Conservation (phyloP, 768 basidiomycete genomes). For the Lentinus tigrinus region DNA sequence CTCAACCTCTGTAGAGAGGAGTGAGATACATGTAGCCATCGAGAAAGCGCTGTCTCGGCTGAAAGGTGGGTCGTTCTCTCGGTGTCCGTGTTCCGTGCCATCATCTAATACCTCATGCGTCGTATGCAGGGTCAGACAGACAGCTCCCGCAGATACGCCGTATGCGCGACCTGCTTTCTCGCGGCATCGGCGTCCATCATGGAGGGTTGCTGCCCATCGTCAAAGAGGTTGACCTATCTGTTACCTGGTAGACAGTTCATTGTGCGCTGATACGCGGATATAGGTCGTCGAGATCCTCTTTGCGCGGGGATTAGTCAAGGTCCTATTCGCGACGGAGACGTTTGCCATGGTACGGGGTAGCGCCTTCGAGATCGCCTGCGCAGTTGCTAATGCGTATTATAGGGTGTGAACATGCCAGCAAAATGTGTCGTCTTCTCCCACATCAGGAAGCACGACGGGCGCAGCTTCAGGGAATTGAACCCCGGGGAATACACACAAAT, state of each 20-base stretch:
- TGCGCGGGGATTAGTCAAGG: constrained; percentile 91
- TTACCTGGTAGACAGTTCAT: not conserved
- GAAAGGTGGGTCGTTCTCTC: constrained; percentile 58
- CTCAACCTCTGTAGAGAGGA: constrained; percentile 88
- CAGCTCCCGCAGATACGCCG: constrained; percentile 89
- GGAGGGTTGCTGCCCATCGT: constrained; percentile 95
- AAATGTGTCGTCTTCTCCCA: constrained; percentile 95
- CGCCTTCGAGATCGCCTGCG: not conserved
- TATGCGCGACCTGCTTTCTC: constrained; percentile 84
- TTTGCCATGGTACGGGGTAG: constrained; percentile 86
- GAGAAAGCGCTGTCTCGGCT: constrained; percentile 89
- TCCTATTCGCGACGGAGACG: constrained; percentile 97
- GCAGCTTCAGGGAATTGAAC: constrained; percentile 84
- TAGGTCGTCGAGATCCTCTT: constrained; percentile 96
- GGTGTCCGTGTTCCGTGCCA: not conserved
- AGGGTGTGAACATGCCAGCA: constrained; percentile 99
- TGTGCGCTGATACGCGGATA: not conserved
- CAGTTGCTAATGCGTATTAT: not conserved
- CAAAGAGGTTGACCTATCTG: constrained; percentile 69
- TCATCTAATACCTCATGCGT: not conserved
- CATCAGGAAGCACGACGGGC: constrained; percentile 94
- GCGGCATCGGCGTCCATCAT: constrained; percentile 97
- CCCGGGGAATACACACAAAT: constrained; percentile 98
- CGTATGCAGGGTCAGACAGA: constrained; percentile 74
- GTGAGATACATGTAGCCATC: constrained; percentile 92